These are phyloP conservation scores for Marasmius tenuissimus DNA, from an alignment of 1,284 basidiomycete species.

Conservation along the genomic window DNA sequence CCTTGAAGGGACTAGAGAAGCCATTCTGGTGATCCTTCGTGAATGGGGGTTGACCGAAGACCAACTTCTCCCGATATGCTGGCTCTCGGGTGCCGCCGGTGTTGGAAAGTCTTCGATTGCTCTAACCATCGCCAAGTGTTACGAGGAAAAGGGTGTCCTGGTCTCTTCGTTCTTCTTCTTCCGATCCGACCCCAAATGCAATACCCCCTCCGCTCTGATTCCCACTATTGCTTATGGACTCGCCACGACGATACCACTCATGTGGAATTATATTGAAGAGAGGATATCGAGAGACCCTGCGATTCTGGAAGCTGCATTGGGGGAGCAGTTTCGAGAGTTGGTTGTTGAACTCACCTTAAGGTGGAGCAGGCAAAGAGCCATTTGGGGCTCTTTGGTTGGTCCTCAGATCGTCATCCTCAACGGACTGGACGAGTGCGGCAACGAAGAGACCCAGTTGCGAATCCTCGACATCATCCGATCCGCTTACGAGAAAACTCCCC, in stretches of 20 bases:
- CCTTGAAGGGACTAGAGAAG: constrained; percentile 11
- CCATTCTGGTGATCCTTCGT: constrained; percentile 9
- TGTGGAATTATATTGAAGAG: not conserved
- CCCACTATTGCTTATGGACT: constrained; percentile 2
- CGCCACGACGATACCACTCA: not conserved
- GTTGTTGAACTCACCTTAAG: not conserved
- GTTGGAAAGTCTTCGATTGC: constrained; percentile 20
- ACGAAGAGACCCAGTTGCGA: not conserved
- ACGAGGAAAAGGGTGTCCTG: not conserved
- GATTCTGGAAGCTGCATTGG: not conserved
- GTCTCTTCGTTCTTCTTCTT: no score
- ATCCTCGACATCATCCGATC: constrained; percentile 1
- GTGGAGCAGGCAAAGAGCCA: no score
- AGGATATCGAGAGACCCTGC: not conserved
- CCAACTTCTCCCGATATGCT: constrained; percentile 7
- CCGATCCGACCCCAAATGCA: not conserved
- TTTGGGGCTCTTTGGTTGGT: no score
- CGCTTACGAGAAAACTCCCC: not conserved
- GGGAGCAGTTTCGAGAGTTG: not conserved
- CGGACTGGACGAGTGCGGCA: constrained; percentile 19
- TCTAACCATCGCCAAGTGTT: constrained; percentile 14
- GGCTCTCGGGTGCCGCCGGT: constrained; percentile 17
- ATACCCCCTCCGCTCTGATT: not conserved
- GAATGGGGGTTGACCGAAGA: constrained; percentile 8
- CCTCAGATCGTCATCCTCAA: constrained; percentile 12